Conservation (phyloP, 176 grass and related monocot species). For the Canna indica region DNA sequence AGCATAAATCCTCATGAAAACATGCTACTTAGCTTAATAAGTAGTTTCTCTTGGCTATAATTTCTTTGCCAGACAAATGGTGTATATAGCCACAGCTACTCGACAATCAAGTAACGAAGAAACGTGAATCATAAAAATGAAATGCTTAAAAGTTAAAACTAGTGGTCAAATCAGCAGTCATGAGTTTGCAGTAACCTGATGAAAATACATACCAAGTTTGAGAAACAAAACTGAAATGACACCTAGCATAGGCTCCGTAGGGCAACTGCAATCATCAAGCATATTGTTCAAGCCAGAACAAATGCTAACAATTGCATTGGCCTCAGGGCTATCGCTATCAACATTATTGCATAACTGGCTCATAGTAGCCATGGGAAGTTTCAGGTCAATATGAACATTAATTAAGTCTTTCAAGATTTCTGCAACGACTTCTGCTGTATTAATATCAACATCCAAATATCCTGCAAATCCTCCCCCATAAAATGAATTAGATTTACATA, state of each 20-base stretch:
- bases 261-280: constrained; percentile 29
- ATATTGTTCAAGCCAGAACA: constrained; percentile 53
- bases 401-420: constrained; percentile 52
- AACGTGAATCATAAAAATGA: neutral
- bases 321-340: constrained; percentile 26
- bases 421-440: constrained; percentile 51
- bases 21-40: neutral
- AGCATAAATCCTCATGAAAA: neutral
- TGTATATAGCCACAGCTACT: neutral
- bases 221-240: constrained; percentile 65
- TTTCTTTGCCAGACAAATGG: neutral
- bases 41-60: neutral
- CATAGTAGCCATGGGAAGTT: constrained; percentile 23
- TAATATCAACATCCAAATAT: constrained; percentile 41
- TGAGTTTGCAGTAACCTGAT: constrained; percentile 5
- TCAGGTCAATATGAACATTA: constrained; percentile 40
- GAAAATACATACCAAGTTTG: constrained; percentile 68
- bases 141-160: neutral
- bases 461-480: constrained; percentile 38
- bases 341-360: constrained; percentile 21
- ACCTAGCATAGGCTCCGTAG: constrained; percentile 41
- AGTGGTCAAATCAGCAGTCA: neutral
- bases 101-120: neutral
- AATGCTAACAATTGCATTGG: constrained; percentile 49
- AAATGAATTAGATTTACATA: constrained; percentile 10